These are phyloP conservation scores for Suhomyces maxii DNA, from an alignment of 1,139 yeast genomes.

Conservation along the genomic window DNA sequence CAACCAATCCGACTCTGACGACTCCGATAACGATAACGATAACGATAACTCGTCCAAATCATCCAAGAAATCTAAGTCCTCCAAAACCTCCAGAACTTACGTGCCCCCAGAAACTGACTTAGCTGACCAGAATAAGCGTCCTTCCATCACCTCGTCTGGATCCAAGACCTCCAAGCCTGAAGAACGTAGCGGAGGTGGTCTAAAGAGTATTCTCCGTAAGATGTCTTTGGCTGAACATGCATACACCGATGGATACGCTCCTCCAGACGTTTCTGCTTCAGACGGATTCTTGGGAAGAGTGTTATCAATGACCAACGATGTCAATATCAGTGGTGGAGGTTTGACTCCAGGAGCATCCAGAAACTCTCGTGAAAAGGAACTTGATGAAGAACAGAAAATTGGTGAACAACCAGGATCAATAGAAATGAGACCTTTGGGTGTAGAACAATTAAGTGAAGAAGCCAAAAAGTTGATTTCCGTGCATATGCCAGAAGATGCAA, in stretches of 20 bases:
- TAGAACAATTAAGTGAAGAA: slow-evolving; percentile 39
- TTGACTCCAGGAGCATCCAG: slow-evolving; percentile 43
- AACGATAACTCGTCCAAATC: slow-evolving; percentile 5
- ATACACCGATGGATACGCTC: slow-evolving; percentile 21
- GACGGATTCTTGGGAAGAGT: slow-evolving; percentile 46
- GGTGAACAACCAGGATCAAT: slow-evolving; percentile 24
- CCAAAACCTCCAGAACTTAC: background rate
- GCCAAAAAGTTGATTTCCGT: slow-evolving; percentile 41
- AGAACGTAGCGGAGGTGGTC: slow-evolving; percentile 5
- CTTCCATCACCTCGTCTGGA: slow-evolving; percentile 9
- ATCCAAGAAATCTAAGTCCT: slow-evolving; percentile 2
- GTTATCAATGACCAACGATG: slow-evolving; percentile 23
- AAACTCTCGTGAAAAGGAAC: slow-evolving; percentile 19
- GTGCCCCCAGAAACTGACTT: slow-evolving; percentile 16
- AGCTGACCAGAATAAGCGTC: slow-evolving; percentile 22
- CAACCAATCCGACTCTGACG: slow-evolving; percentile 11
- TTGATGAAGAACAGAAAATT: slow-evolving; percentile 27
- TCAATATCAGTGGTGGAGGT: slow-evolving; percentile 43
- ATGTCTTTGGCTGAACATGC: slow-evolving; percentile 37
- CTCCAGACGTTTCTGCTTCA: slow-evolving; percentile 22
- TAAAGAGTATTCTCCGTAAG: slow-evolving; percentile 29
- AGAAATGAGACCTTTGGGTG: slow-evolving; percentile 38
- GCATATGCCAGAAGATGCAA: slow-evolving; percentile 31
- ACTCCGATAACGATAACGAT: slow-evolving; percentile 11
- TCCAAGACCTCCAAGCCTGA: slow-evolving; percentile 7